These are phyloP conservation scores for Epichloe gansuensis DNA, from an alignment of 2,329 filamentous ascomycete species.

Conservation along the genomic window DNA sequence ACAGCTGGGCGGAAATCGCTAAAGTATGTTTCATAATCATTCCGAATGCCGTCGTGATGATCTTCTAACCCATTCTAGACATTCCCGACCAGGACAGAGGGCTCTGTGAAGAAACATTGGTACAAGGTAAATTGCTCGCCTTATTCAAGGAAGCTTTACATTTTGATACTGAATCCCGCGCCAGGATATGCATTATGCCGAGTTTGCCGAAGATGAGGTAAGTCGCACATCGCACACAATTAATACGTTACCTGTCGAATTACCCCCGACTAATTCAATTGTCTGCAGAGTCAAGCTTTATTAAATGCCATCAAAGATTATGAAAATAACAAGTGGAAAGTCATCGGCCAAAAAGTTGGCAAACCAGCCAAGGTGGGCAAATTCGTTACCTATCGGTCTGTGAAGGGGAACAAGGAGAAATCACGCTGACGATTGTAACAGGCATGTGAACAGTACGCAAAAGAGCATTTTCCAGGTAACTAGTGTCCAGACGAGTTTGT, in stretches of 20 bases:
- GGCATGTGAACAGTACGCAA: conserved; percentile 70
- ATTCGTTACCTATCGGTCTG: no score
- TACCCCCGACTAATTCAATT: conserved; percentile 6
- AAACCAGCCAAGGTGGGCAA: conserved; percentile 72
- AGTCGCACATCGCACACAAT: neutral
- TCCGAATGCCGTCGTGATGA: neutral
- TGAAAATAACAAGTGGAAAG: conserved; percentile 97
- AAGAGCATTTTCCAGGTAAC: conserved; percentile 71
- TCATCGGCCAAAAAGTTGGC: conserved; percentile 89
- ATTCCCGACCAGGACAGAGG: conserved; percentile 87
- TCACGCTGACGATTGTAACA: conserved; percentile 9
- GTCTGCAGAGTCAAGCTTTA: conserved; percentile 56
- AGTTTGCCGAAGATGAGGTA: conserved; percentile 96
- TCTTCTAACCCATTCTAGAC: conserved; percentile 40
- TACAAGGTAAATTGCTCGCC: conserved; percentile 63
- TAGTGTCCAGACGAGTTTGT: conserved; percentile 5
- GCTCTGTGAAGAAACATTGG: conserved; percentile 99
- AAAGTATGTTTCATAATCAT: conserved; percentile 57
- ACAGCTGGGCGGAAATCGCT: conserved; percentile 95
- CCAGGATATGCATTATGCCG: conserved; percentile 97
- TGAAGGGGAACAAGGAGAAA: neutral
- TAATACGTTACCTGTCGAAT: neutral
- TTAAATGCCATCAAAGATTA: conserved; percentile 96
- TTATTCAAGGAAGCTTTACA: neutral
- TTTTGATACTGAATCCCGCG: neutral